Evolutionary conservation across 805 yeast species (phyloP), one percentile per base, ranked within the genome.

Genomic region (Scheffersomyces lignosus): DNA sequence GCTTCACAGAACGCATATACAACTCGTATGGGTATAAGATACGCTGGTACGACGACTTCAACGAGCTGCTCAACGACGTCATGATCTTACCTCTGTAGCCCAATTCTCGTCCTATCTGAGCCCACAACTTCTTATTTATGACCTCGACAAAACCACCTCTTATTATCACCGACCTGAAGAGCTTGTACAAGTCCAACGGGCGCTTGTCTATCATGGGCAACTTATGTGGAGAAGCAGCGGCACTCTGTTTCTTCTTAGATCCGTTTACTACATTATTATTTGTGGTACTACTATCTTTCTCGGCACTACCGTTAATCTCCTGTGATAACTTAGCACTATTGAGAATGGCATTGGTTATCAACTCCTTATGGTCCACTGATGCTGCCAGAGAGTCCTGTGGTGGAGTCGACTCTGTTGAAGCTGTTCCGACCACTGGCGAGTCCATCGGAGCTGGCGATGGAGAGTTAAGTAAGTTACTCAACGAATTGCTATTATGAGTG

Each of bases 51-150:
- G 84, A 76, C 1, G 77, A 58, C 50, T 82, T 78, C 42, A 85
- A 62, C 1, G 88, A 75, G 12, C 88, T 75, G 10, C 87, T 80
- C 30, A 84, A 57, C 9, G 88, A 81, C 22, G 86, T 80, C 76
- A 82, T 80, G 34, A 81, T 79, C 47, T 79, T 74, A 2, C 87
- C 88, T 22, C 78, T 73, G 54, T 81, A 84, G 0, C 95, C 95
- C 33, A 87, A 62, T 48, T 86, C 95, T 37, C 89, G 69, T 10
- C 91, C 91, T 7, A 87, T 75, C 51, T 84, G 88, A 1, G 88
- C 88, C 96, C 96, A 87, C 31, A 78, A 66, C 50, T 84, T 83
- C 38, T 73, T 74, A 37, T 71, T 58, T 31, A 83, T 75, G n/a
- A 87, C 89, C 8, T 60, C 68, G 8, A 70, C 67, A 52, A 70